Evolutionary conservation across 2,329 filamentous ascomycete species (phyloP).

Genomic region (Coleophoma cylindrospora): DNA sequence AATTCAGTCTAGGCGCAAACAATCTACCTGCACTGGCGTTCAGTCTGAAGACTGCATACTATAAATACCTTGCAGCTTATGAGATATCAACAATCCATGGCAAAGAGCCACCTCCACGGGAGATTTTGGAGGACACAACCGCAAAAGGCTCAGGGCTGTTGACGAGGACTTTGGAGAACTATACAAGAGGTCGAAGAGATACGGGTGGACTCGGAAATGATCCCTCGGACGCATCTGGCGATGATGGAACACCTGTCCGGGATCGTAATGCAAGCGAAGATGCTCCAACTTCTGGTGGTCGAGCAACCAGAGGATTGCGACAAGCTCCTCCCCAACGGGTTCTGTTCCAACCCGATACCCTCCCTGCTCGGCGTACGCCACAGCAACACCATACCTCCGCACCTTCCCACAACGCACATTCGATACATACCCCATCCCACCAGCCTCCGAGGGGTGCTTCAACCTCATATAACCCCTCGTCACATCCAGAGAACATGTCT

Average conservation of each 20-base stretch:
- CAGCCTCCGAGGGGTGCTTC: constrained; percentile 29
- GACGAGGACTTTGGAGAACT: constrained; percentile 75
- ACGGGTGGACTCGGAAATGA: constrained; percentile 42
- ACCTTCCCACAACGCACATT: constrained; percentile 28
- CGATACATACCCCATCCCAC: constrained; percentile 21
- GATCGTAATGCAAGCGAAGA: constrained; percentile 45
- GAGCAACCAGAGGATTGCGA: constrained; percentile 62
- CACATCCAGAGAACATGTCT: constrained; percentile 51
- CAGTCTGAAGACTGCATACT: constrained; percentile 81
- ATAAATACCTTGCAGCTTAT: constrained; percentile 83
- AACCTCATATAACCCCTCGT: constrained; percentile 44
- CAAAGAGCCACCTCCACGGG: constrained; percentile 78
- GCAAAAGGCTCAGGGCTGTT: constrained; percentile 80
- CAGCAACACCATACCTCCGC: constrained; percentile 37
- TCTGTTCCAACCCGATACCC: constrained; percentile 78
- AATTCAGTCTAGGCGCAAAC: constrained; percentile 68
- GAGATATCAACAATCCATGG: constrained; percentile 76
- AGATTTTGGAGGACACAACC: constrained; percentile 73
- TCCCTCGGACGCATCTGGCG: constrained; percentile 54
- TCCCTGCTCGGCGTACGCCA: constrained; percentile 45
- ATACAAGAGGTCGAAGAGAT: constrained; percentile 39
- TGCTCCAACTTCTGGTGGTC: constrained; percentile 44
- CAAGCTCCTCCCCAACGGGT: constrained; percentile 82
- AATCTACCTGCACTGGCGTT: constrained; percentile 83
- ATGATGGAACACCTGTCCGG: constrained; percentile 53